Conservation (phyloP, 2,329 filamentous ascomycete genomes). For the Lachnellula arida region DNA sequence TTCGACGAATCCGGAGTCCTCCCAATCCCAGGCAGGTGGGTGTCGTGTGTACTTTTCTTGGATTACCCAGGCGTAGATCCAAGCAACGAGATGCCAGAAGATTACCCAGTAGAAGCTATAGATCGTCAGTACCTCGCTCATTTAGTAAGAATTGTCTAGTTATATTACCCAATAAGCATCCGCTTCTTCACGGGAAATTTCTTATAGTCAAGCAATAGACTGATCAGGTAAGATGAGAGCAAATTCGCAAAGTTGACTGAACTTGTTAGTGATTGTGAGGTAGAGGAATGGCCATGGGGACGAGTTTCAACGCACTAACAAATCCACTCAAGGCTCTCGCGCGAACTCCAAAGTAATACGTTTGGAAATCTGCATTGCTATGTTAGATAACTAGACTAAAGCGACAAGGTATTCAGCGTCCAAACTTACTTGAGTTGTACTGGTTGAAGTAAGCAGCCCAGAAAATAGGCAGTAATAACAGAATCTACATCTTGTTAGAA, state of each 20-base stretch:
- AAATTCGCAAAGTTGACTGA: conserved; percentile 35
- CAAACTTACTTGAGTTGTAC: conserved; percentile 36
- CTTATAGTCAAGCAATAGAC: conserved; percentile 41
- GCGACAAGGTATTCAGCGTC: neutral
- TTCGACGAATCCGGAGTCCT: conserved; percentile 53
- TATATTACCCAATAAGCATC: neutral
- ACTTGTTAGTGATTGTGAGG: neutral
- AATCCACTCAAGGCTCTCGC: conserved; percentile 42
- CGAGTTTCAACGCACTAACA: conserved; percentile 23
- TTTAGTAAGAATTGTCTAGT: neutral
- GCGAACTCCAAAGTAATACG: conserved; percentile 41
- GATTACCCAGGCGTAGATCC: conserved; percentile 49
- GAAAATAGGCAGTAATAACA: conserved; percentile 36
- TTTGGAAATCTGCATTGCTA: conserved; percentile 28
- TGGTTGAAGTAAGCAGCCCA: conserved; percentile 34
- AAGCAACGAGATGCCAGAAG: conserved; percentile 49
- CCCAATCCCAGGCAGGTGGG: conserved; percentile 61
- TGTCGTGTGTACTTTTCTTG: conserved; percentile 51
- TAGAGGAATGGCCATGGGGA: neutral
- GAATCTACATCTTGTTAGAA: conserved; percentile 28
- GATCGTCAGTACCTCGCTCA: neutral
- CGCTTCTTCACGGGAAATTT: conserved; percentile 37
- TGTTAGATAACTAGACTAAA: neutral
- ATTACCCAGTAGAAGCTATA: conserved; percentile 47
- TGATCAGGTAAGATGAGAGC: conserved; percentile 42